Conservation (phyloP, 768 basidiomycete genomes). For the Boletus subparvulus region DNA sequence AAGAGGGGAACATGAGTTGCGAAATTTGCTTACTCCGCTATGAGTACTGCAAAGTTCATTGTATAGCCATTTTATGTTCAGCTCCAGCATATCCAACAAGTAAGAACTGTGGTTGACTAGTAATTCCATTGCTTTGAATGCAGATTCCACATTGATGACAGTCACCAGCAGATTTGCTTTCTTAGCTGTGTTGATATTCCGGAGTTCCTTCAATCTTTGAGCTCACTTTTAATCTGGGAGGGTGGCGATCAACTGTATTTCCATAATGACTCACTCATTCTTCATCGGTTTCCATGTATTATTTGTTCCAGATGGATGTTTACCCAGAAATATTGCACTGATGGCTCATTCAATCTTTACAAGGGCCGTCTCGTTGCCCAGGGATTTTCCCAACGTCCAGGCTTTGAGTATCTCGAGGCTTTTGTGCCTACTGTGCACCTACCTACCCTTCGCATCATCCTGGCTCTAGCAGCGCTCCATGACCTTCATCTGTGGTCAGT, state of each 20-base stretch:
- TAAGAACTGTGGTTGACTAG: neutral
- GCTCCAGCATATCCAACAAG: neutral
- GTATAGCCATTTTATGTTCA: neutral
- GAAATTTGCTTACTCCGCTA: neutral
- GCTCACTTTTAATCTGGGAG: neutral
- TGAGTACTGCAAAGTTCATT: neutral
- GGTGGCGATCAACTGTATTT: slow-evolving; percentile 2
- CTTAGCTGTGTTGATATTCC: neutral
- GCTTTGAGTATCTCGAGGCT: too few species aligned
- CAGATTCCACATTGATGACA: neutral
- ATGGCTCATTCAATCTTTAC: too few species aligned
- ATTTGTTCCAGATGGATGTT: too few species aligned
- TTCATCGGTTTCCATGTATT: slow-evolving; percentile 15
- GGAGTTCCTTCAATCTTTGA: neutral
- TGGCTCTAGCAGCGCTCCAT: too few species aligned
- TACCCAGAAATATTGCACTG: too few species aligned
- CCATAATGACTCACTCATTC: slow-evolving; percentile 7
- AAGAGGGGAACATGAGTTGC: neutral
- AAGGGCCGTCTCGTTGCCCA: too few species aligned
- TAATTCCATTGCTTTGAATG: neutral
- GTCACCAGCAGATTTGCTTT: neutral
- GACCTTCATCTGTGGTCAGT: too few species aligned
- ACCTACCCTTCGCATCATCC: too few species aligned
- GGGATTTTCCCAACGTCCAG: too few species aligned
- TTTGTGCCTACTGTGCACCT: too few species aligned